Evolutionary conservation across 2,329 filamentous ascomycete species (phyloP), one percentile per base, ranked within the genome.

Genomic region (Aureobasidium mangrovei): DNA sequence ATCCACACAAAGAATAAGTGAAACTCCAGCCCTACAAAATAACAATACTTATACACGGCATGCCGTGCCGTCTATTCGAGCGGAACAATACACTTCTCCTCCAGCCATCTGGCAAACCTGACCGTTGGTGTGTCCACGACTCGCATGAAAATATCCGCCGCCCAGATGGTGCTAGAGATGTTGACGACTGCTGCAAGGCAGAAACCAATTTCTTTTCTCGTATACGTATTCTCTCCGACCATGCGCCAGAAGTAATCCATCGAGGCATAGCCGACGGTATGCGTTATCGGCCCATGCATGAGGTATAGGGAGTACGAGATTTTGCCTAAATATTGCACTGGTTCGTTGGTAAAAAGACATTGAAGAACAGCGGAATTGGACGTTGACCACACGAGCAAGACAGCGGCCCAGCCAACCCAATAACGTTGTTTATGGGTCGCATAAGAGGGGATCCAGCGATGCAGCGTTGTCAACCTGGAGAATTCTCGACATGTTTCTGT

Each of bases 271-370:
- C 79, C 79, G 18, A 77, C 60, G 2, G 74, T 73, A 60, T 80
- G 78, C 62, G 77, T 72, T 2, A 76, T 72, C 3, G 78, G 77
- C 0, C 79, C 78, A 62, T 84, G 81, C 70, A 82, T 77, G 10
- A 84, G 72, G 64, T 84, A 84, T 28, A 84, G 63, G 47, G 78
- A 75, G 62, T 80, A 84, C 51, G 78, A 82, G 59, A 83, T 77
- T 62, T 76, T 76, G 56, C 81, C 81, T 4, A 83, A 68, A 65
- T 83, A 83, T 62, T 81, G 79, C 3, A 80, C 69, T 12, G 72
- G 60, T 2, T 67, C 61, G 1, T 70, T 68, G 61, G 76, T 76
- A 66, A 82, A 80, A 55, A 80, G 67, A 18, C 68, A 66, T 61
- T 77, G 76, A 70, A 78, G 49, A 53, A 56, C 65, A 2, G 66